Base-by-base conservation (phyloP, 805 yeast species). In the Kodamaea hsintzibuensis region DNA sequence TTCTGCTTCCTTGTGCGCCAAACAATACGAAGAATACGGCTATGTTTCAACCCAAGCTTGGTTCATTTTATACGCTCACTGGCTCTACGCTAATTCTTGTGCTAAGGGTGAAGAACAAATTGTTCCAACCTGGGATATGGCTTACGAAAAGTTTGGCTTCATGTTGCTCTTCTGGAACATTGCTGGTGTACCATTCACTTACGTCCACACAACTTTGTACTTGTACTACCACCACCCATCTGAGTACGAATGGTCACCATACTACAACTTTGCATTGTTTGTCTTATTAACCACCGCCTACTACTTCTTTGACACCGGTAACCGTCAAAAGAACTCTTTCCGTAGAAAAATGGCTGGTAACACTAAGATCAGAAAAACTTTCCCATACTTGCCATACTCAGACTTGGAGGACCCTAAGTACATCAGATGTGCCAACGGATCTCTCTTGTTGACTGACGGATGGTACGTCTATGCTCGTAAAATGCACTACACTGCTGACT, bases 81-180 rank as follows among this genome's bases (percentile, higher is more conserved):
- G 96, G 89, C 77, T 91, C 48, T 95, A 95, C 67, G 97, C 96
- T 57, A 93, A 95, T 67, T 97, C 98, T 2, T 93, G 98, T 73
- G 86, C 96, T 54, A 95, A 95, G 74, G 99, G 98, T 62, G 99
- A 95, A 74, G 98, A 95, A 70, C 78, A 93, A 63, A 95, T 95
- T 69, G 96, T 92, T 58, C 97, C 98, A 62, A 89, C 97, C 16
- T 95, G 99, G 98, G 99, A 95, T 72, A 93, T 95, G 98, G 97
- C 96, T 33, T 95, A 95, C 72, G 99, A 95, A 72, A 95, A 95
- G 75, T 95, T 95, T 65, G 99, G 99, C n/a, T 95, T 95, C 79
- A 92, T 95, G 98, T 82, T 95, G 60, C 84, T 92, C 63, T 95
- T 95, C 80, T 95, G 99, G 99, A 95, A 95, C 77, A 91, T 95